A percentile compares a stretch with the other conserved stretches of the same genome.
phyloP scores from a whole-genome alignment of 2,329 filamentous ascomycete species.

The Monosporascus ibericus region DNA sequence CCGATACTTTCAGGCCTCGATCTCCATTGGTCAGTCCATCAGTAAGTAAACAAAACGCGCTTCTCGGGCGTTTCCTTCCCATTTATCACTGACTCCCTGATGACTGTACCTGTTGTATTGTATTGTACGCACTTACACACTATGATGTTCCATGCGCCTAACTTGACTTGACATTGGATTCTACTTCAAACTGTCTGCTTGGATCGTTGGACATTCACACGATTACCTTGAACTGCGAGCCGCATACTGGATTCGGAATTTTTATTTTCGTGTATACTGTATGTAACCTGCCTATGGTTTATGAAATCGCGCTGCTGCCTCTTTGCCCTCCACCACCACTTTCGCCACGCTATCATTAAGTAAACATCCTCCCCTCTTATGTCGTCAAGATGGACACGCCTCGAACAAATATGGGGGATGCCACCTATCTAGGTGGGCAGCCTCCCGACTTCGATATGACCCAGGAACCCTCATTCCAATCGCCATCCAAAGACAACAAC shows the following conservation, averaged over 20 bases:
- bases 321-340: slow-evolving; percentile 3
- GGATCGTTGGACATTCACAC: background rate
- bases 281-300: slow-evolving; percentile 7
- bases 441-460: slow-evolving; percentile 73
- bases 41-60: slow-evolving; percentile 37
- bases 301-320: slow-evolving; percentile 4
- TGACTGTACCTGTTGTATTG: background rate
- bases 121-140: background rate
- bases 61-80: slow-evolving; percentile 8
- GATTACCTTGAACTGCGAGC: background rate
- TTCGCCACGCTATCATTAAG: background rate
- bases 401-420: slow-evolving; percentile 76
- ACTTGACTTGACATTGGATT: background rate
- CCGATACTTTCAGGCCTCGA: background rate
- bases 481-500: slow-evolving; percentile 70
- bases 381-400: slow-evolving; percentile 63
- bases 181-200: too few species aligned
- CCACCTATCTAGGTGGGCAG: slow-evolving; percentile 67
- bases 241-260: background rate
- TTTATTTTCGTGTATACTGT: background rate
- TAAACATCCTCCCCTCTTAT: slow-evolving; percentile 2
- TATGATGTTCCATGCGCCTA: background rate
- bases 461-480: slow-evolving; percentile 80
- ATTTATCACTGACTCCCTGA: background rate
- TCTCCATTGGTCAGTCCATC: slow-evolving; percentile 13